Evolutionary conservation across 2,329 filamentous ascomycete genomes (phyloP).

Genomic region (Hymenoscyphus fructigenus): DNA sequence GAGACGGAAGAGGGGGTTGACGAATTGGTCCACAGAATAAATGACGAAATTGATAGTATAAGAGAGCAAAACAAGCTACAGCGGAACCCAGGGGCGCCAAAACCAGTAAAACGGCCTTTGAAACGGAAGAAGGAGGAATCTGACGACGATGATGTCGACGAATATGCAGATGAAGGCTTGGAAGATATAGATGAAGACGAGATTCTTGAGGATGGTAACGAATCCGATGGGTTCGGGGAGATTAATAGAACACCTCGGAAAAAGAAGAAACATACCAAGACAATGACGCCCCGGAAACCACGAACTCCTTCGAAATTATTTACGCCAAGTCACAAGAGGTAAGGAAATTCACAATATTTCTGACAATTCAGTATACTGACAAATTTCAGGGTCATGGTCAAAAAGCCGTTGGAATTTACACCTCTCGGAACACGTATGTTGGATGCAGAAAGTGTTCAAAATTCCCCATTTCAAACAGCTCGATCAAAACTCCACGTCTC

Average conservation of each 20-base stretch:
- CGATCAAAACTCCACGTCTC: slow-evolving; percentile 89
- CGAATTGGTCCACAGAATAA: background rate
- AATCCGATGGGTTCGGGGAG: slow-evolving; percentile 32
- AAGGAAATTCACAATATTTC: slow-evolving; percentile 10
- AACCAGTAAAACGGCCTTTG: background rate
- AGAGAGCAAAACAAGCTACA: background rate
- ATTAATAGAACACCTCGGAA: slow-evolving; percentile 52
- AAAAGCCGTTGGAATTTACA: slow-evolving; percentile 92
- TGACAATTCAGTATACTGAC: background rate
- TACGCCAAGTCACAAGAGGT: slow-evolving; percentile 65
- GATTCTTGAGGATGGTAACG: slow-evolving; percentile 22
- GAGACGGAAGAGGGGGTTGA: slow-evolving; percentile 25
- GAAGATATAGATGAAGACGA: slow-evolving; percentile 33
- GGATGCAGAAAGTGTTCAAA: slow-evolving; percentile 70
- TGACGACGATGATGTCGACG: background rate
- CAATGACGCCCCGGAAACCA: slow-evolving; percentile 35
- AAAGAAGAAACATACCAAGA: slow-evolving; percentile 49
- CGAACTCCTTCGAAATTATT: slow-evolving; percentile 45
- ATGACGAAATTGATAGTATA: background rate
- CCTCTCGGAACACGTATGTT: slow-evolving; percentile 87
- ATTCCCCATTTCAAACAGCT: slow-evolving; percentile 89
- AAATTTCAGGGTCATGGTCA: slow-evolving; percentile 59
- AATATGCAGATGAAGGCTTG: slow-evolving; percentile 38
- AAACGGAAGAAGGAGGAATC: slow-evolving; percentile 5
- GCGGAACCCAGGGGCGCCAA: background rate